Base-by-base conservation (phyloP, 768 basidiomycete genomes). In the Leccinum imitatum region DNA sequence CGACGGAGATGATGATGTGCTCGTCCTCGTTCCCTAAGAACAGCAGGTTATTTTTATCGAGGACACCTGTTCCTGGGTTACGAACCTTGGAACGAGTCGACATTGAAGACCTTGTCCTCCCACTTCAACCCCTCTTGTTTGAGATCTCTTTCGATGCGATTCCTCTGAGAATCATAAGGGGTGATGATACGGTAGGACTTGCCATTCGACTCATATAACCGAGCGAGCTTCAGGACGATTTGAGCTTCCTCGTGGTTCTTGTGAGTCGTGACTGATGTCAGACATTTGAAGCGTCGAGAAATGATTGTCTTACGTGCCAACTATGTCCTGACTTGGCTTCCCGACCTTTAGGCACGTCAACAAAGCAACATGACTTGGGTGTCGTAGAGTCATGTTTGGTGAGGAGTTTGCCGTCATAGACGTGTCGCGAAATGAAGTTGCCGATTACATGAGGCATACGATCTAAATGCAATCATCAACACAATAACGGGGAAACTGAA, bases 401-500 rank as follows among this genome's bases (percentile, higher is more conserved):
- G 9, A 71, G 69, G 35, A 93, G 84, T 64, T 83, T 73, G 6
- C 73, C 69, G 27, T 81, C 70, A 77, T 93, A 93, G 15, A 93
- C 79, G 10, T 77, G 73, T 52, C 75, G 65, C 7, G 91, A 93
- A 25, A 93, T 88, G 50, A 91, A 84, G 4, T 71, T 66, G 44
- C 90, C 88, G 73, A 92, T 85, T 59, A 87, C 79, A 61, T 84
- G 82, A 41, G 91, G 91, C 89, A 93, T 91, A 4, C 92, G 86
- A 65, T 93, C 92, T 93, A 59, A 23, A 53, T 48, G 6, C 6
- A 15, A 0, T 56, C 41, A 57, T 61, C 14, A 17, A n/a, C 37
- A 37, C 54, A 39, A 25, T 7, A 15, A 13, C 3, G 21, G 46
- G 47, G 17, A 11, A 27, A 53, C 19, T 46, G 17, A 9, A 15